Base-by-base conservation (phyloP, 2,329 filamentous ascomycete genomes). In the Aspergillus fumigatus region DNA sequence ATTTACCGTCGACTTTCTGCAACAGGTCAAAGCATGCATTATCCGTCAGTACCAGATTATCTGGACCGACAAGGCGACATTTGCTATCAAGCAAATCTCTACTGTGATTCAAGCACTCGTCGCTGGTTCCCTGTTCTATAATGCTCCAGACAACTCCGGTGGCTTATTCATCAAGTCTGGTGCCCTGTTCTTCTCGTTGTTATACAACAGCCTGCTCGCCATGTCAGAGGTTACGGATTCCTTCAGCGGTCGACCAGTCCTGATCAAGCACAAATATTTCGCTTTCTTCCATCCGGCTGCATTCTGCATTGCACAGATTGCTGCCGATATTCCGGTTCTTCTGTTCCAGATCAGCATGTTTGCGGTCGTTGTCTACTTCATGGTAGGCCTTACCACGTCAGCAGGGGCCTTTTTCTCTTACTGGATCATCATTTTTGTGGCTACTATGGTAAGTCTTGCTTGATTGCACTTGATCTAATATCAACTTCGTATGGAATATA, bases 181-280 rank as follows among this genome's bases (percentile, higher is more conserved):
- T 52, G 80, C 85, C 0, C 72, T 87, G 4, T 89, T 89, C 76
- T 81, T 88, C 51, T 76, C 85, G 0, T 74, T 88, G 0, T 74
- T 89, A 0, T 86, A 82, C 70, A 85, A 88, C 65, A 76, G 79
- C 55, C 71, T 89, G 7, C 67, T 88, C 1, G 79, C 84, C 23
- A 84, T 89, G 78, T 81, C 84, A 1, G 87, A 90, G 68, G 86
- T 89, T 1, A 86, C 81, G 0, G 80, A 83, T 27, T 84, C 84
- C 0, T 88, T 86, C 63, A 76, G 72, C 11, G 84, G 84, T 19
- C 79, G 86, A 0, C 82, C 83, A 0, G 78, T 87, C 10, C 66
- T 87, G 3, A 68, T 81, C 48, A 86, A 86, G 67, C 84, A 86
- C 60, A 83, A 82, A 59, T 66, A 71, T 0, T 86, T 86, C 58